These are phyloP conservation scores for Globisporangium nodosum DNA, from an alignment of 352 stramenopile species.

Conservation along the genomic window DNA sequence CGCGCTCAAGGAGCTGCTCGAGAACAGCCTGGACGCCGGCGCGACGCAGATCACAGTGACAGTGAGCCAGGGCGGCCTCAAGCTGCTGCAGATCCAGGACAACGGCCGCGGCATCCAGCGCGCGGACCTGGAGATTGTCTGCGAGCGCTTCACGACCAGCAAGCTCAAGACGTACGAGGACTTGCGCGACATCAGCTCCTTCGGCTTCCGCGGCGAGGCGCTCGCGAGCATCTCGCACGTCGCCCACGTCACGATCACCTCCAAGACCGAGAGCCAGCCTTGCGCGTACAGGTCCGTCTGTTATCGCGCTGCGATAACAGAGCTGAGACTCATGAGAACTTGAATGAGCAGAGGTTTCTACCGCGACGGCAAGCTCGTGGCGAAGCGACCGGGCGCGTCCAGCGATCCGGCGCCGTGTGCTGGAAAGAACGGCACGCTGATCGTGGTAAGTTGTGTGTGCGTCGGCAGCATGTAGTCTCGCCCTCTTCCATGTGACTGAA, in stretches of 20 bases:
- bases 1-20: conserved; percentile 97
- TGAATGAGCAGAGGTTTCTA: conserved; percentile 82
- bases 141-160: conserved; percentile 97
- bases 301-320: background rate
- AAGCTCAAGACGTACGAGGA: conserved; percentile 96
- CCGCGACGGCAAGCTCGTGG: conserved; percentile 84
- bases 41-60: conserved; percentile 80
- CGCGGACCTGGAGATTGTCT: conserved; percentile 93
- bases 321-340: background rate
- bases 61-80: conserved; percentile 83
- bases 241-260: conserved; percentile 88
- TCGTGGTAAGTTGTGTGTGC: conserved; percentile 32
- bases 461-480: too few species aligned
- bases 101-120: conserved; percentile 91
- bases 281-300: conserved; percentile 75
- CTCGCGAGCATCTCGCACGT: conserved; percentile 97
- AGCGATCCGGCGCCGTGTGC: conserved; percentile 64
- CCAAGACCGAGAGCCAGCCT: conserved; percentile 65
- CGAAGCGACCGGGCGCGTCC: conserved; percentile 57
- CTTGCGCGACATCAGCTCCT: conserved; percentile 92
- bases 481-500: background rate
- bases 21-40: conserved; percentile 98
- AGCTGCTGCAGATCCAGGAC: conserved; percentile 94
- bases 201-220: conserved; percentile 98
- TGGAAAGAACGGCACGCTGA: conserved; percentile 77